phyloP scores from a whole-genome alignment of 2,329 filamentous ascomycete genomes.

The Alternaria rosae region DNA sequence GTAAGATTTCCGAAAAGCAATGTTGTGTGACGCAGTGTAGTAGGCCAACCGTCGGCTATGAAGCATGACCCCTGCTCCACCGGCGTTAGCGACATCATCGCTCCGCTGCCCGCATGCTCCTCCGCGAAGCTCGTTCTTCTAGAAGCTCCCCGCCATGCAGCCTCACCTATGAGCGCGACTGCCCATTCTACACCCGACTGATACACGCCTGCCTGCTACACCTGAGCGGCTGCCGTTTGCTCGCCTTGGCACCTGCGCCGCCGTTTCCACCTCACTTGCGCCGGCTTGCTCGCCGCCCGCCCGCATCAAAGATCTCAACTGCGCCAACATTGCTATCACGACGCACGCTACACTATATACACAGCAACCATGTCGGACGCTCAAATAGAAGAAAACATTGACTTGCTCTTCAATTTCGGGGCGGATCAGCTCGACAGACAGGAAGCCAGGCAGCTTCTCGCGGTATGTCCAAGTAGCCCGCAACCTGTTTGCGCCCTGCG shows the following conservation, averaged over 20 bases:
- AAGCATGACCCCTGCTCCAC: constrained; percentile 16
- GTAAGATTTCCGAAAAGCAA: not conserved
- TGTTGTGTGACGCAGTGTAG: constrained; percentile 4
- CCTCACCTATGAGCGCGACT: constrained; percentile 9
- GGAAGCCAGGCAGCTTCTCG: constrained; percentile 28
- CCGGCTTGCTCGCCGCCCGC: constrained; percentile 5
- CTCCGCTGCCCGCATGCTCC: constrained; percentile 21
- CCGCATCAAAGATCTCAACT: constrained; percentile 1
- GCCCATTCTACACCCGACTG: not conserved
- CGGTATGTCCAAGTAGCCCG: constrained; percentile 11
- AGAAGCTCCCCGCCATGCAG: constrained; percentile 21
- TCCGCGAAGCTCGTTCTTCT: constrained; percentile 20
- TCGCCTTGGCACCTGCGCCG: not conserved
- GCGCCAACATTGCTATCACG: not conserved
- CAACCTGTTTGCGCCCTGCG: not conserved
- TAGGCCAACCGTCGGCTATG: not conserved
- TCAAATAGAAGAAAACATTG: constrained; percentile 17
- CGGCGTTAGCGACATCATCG: constrained; percentile 12
- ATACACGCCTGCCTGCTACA: not conserved
- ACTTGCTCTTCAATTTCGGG: constrained; percentile 16
- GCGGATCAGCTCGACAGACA: constrained; percentile 22
- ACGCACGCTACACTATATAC: not conserved
- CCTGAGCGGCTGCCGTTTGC: not conserved
- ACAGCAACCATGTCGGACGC: constrained; percentile 17
- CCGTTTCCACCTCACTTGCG: constrained; percentile 6